Evolutionary conservation across 2,329 filamentous ascomycete species (phyloP).

Genomic region (Hymenoscyphus salicellus): DNA sequence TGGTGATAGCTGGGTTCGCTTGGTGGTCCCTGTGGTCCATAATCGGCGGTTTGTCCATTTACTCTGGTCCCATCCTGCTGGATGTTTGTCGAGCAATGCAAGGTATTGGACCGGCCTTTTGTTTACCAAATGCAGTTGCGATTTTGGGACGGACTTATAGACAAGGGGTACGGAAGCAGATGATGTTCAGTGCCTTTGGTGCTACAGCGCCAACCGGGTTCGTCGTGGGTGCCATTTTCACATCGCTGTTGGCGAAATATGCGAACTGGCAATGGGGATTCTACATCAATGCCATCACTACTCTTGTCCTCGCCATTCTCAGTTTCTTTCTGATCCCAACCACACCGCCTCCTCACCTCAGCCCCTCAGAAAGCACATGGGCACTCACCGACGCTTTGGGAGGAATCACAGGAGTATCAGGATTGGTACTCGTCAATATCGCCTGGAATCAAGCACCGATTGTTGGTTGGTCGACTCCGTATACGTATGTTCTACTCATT

Average conservation of each 20-base stretch:
- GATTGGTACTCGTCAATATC: constrained; percentile 54
- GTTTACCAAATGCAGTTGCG: constrained; percentile 52
- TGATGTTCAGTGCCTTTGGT: constrained; percentile 45
- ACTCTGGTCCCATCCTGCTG: constrained; percentile 35
- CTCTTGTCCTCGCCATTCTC: constrained; percentile 37
- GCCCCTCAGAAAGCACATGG: constrained; percentile 28
- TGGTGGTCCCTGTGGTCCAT: constrained; percentile 28
- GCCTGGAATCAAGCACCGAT: constrained; percentile 45
- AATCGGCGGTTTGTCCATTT: constrained; percentile 22
- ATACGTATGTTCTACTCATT: constrained; percentile 47
- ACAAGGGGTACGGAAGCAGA: constrained; percentile 44
- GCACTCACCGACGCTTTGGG: constrained; percentile 43
- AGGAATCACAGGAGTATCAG: constrained; percentile 45
- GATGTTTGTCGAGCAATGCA: constrained; percentile 52
- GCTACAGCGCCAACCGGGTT: constrained; percentile 46
- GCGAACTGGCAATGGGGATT: constrained; percentile 53
- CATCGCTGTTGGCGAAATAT: constrained; percentile 39
- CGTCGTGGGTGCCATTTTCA: constrained; percentile 42
- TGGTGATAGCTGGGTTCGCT: constrained; percentile 47
- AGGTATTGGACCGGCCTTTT: constrained; percentile 48
- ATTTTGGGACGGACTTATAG: constrained; percentile 47
- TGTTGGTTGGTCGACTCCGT: constrained; percentile 21
- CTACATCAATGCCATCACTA: constrained; percentile 44
- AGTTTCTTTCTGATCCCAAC: constrained; percentile 41
- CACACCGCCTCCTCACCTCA: constrained; percentile 33